phyloP scores from a whole-genome alignment of 371 early-diverging fungal species.

The Rhizopus delemar region DNA sequence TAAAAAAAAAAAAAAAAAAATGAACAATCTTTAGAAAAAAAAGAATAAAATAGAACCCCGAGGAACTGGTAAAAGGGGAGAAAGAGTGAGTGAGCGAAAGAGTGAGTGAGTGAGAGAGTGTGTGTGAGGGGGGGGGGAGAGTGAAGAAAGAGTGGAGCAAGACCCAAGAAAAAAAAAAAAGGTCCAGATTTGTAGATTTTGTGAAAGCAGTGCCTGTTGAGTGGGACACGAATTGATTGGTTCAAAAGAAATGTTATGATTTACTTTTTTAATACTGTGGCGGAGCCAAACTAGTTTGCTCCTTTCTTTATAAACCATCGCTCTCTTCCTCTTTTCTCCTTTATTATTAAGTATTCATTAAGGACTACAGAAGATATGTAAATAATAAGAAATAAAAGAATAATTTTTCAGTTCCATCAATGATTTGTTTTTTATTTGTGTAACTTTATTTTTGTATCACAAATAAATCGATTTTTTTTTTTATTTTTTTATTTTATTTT shows the following conservation, averaged over 20 bases:
- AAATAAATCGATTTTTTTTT: background rate
- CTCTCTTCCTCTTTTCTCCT: background rate
- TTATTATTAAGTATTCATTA: too few species aligned
- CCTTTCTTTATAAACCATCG: background rate
- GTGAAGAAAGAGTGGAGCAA: background rate
- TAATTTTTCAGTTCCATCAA: too few species aligned
- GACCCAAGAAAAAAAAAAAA: background rate
- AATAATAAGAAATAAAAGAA: too few species aligned
- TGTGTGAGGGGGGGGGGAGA: background rate
- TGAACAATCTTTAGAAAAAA: too few species aligned
- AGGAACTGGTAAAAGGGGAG: too few species aligned
- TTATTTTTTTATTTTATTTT: constrained; percentile 2
- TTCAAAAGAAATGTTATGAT: background rate
- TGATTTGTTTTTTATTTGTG: too few species aligned
- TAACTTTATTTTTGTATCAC: background rate
- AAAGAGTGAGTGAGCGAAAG: background rate
- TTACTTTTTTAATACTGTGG: background rate
- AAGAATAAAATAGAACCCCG: too few species aligned
- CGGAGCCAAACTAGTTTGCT: background rate
- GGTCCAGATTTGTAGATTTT: too few species aligned
- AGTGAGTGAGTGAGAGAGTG: background rate
- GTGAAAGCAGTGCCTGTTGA: background rate
- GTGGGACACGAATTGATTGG: background rate
- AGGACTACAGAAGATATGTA: too few species aligned
- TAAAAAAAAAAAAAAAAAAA: too few species aligned